Percentiles rank a stretch among this genome's conserved stretches.
Conservation (phyloP, 192 early-diverging fungal genomes). For the Cetraspora pellucida region DNA sequence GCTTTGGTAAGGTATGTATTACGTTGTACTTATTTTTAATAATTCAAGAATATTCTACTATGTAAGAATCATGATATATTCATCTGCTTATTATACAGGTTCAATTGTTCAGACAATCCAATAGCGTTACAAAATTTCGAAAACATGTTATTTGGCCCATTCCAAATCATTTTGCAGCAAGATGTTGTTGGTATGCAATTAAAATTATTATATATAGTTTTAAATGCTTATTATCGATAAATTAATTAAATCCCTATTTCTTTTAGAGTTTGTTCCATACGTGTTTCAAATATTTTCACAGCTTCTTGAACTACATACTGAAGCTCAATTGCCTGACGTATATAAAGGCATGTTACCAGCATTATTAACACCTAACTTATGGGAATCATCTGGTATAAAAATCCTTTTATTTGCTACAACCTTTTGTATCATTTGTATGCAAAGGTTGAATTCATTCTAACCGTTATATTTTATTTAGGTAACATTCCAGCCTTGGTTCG, state of each 20-base stretch:
- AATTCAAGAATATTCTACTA: not conserved
- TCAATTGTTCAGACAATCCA: constrained; percentile 74
- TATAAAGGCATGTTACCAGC: constrained; percentile 78
- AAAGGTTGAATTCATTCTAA: not conserved
- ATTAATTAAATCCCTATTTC: not conserved
- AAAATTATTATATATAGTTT: not conserved
- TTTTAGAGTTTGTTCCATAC: constrained; percentile 90
- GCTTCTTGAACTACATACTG: constrained; percentile 76
- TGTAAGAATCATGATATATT: not conserved
- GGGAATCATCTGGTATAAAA: constrained; percentile 74
- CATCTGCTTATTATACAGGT: constrained; percentile 47
- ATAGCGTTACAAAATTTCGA: constrained; percentile 81
- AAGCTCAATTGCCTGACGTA: constrained; percentile 61
- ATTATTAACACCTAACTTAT: constrained; percentile 82
- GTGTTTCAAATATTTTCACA: constrained; percentile 95
- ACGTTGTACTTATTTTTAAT: not conserved
- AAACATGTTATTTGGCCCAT: constrained; percentile 81
- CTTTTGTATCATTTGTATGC: not conserved
- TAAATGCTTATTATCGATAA: not conserved
- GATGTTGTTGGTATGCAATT: constrained; percentile 64
- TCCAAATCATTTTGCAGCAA: constrained; percentile 82
- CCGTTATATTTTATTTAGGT: constrained; percentile 41
- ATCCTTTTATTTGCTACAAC: not conserved
- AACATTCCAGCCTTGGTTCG: constrained; percentile 95
- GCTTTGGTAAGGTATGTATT: constrained; percentile 68